These are phyloP conservation scores for Cucurbita moschata DNA, from an alignment of 306 rosid genomes.

Conservation along the genomic window DNA sequence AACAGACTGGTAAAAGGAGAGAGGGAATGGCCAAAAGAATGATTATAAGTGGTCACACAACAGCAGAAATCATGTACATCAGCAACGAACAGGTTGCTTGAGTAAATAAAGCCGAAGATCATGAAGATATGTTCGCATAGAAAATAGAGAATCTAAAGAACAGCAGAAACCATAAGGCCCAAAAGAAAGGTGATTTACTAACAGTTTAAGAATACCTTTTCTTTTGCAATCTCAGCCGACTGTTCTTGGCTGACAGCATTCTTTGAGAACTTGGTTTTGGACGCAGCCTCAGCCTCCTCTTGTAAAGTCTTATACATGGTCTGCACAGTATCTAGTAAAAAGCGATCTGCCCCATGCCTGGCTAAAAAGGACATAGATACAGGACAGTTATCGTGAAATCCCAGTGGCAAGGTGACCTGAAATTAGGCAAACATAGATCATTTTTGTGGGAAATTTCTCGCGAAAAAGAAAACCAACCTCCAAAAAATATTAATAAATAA, in stretches of 20 bases:
- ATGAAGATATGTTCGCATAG: not conserved
- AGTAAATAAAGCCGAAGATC: not conserved
- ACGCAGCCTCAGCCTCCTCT: slow-evolving; percentile 68
- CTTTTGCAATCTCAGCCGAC: slow-evolving; percentile 85
- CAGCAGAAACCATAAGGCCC: not conserved
- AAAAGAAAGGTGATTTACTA: not conserved
- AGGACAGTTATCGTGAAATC: slow-evolving; percentile 60
- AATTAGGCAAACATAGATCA: slow-evolving; percentile 11
- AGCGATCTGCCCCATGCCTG: slow-evolving; percentile 88
- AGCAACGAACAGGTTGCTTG: not conserved
- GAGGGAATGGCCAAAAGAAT: not conserved
- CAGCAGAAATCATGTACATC: not conserved
- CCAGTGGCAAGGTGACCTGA: slow-evolving; percentile 85
- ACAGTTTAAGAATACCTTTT: slow-evolving; percentile 44
- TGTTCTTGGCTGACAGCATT: slow-evolving; percentile 55
- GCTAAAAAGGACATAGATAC: slow-evolving; percentile 84
- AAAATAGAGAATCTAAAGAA: not conserved
- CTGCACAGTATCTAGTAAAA: slow-evolving; percentile 65
- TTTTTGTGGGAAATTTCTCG: not conserved
- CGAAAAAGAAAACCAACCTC: not conserved
- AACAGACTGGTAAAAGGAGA: not conserved
- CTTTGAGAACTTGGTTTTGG: slow-evolving; percentile 46
- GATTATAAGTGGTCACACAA: not conserved
- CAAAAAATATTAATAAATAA: not conserved
- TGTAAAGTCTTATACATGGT: slow-evolving; percentile 48